Conservation (phyloP, 495 filamentous ascomycete species). For the Xylaria nigripes region DNA sequence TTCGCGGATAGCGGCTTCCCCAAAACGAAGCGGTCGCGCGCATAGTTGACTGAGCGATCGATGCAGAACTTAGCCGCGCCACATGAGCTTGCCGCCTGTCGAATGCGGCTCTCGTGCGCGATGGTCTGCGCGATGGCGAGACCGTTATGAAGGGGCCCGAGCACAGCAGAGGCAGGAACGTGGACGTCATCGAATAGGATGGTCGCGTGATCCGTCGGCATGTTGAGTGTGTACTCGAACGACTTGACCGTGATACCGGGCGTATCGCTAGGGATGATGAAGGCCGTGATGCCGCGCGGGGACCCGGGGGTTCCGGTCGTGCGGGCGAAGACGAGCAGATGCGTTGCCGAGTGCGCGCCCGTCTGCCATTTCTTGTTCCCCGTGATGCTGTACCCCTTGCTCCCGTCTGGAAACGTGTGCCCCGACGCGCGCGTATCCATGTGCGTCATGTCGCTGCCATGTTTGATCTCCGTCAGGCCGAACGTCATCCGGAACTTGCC, state of each 20-base stretch:
- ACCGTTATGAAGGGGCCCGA: constrained; percentile 40
- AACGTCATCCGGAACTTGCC: constrained; percentile 47
- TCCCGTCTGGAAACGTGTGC: constrained; percentile 15
- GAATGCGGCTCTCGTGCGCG: constrained; percentile 54
- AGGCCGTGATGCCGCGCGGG: constrained; percentile 48
- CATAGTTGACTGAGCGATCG: constrained; percentile 44
- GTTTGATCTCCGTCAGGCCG: constrained; percentile 52
- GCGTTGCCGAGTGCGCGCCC: constrained; percentile 49
- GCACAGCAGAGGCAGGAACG: constrained; percentile 40
- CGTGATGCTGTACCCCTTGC: constrained; percentile 43
- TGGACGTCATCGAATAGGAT: constrained; percentile 42
- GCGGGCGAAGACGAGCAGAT: constrained; percentile 52
- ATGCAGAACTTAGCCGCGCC: constrained; percentile 51
- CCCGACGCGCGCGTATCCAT: constrained; percentile 36
- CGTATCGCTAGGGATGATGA: constrained; percentile 43
- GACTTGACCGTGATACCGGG: constrained; percentile 41
- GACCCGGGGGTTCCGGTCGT: constrained; percentile 40
- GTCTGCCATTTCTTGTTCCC: constrained; percentile 57
- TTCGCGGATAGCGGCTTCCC: constrained; percentile 47
- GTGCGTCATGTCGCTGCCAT: constrained; percentile 52
- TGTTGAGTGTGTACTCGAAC: constrained; percentile 56
- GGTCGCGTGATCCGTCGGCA: constrained; percentile 50
- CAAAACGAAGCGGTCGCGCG: constrained; percentile 44
- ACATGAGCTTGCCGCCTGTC: constrained; percentile 51
- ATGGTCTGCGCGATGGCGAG: constrained; percentile 53